phyloP scores from a whole-genome alignment of 805 yeast genomes.

The Ogataea minuta region DNA sequence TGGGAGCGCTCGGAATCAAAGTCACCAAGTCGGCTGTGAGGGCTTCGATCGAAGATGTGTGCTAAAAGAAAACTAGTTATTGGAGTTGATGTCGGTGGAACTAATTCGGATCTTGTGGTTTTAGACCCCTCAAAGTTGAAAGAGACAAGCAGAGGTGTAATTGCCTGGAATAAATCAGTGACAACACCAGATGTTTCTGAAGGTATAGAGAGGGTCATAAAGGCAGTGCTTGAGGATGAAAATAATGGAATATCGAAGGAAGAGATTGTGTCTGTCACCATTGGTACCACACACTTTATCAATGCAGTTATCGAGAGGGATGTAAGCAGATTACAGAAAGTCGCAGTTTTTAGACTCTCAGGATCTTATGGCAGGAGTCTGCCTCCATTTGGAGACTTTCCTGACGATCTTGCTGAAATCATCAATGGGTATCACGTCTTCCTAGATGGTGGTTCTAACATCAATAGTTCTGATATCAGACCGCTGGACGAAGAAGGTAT shows the following conservation, averaged over 20 bases:
- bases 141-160: slow-evolving; percentile 17
- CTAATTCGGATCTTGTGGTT: slow-evolving; percentile 10
- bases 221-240: slow-evolving; percentile 2
- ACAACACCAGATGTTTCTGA: slow-evolving; percentile 10
- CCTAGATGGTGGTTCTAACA: slow-evolving; percentile 7
- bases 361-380: slow-evolving; percentile 9
- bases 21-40: no score
- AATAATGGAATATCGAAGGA: slow-evolving; percentile 1
- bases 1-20: no score
- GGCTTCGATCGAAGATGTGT: no score
- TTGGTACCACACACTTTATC: slow-evolving; percentile 11
- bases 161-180: slow-evolving; percentile 9
- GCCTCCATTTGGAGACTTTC: slow-evolving; percentile 10
- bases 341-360: slow-evolving; percentile 5
- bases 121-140: slow-evolving; percentile 6
- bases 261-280: slow-evolving; percentile 7
- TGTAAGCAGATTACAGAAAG: slow-evolving; percentile 7
- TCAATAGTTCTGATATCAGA: slow-evolving; percentile 4
- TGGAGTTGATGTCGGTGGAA: slow-evolving; percentile 10
- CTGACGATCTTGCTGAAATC: slow-evolving; percentile 6
- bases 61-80: slow-evolving; percentile 7
- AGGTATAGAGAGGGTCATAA: slow-evolving; percentile 8
- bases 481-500: slow-evolving; percentile 4
- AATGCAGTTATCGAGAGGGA: slow-evolving; percentile 10
- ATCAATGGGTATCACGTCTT: slow-evolving; percentile 7